Evolutionary conservation across 345 rosid genomes (phyloP), one percentile per base, ranked within the genome.

Genomic region (Isatis tinctoria): DNA sequence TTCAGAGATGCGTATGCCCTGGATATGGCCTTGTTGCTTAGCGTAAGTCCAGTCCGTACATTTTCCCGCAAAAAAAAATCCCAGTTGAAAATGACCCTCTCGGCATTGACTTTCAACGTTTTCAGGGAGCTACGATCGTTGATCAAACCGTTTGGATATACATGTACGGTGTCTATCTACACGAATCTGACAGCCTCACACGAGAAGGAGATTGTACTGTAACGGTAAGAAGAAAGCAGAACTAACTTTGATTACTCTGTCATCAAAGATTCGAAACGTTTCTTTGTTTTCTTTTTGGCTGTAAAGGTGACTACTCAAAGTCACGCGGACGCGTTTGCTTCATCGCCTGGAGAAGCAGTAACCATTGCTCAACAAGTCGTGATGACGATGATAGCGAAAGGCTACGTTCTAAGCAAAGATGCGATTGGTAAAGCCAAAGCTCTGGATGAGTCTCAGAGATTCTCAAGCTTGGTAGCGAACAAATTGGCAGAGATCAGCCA

Each of bases 21-120:
- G 53, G 88, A 87, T 72, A 93, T 96, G 68, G 98, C 96, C 5
- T 66, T 94, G 60, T 85, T 91, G 76, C 97, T 94, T 78, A 89
- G 81, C 78, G 98, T 89, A 82, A 88, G 94, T 41, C 76, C 69
- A 88, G 94, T 41, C 76, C 69, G 4, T 60, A 5, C 49, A 27
- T 43, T 43, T 69, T 3, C 18, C 28, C 1, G 4, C 8, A 32
- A 32, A 32, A 32, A 32, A 32, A 5, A 1, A 20, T 39, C n/a
- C 16, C 12, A 20, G 4, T 65, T 47, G 48, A 30, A 44, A 44
- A 13, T 35, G 1, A 2, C 22, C 10, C 37, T 40, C 59, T 59
- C 35, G 11, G 18, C 16, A 11, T 49, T 64, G 54, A 58, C 30
- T 36, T 72, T 79, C 8, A 65, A 54, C 65, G 22, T 77, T 80